Evolutionary conservation across 139 green algal species (phyloP).

Genomic region (Auxenochlorella protothecoides): DNA sequence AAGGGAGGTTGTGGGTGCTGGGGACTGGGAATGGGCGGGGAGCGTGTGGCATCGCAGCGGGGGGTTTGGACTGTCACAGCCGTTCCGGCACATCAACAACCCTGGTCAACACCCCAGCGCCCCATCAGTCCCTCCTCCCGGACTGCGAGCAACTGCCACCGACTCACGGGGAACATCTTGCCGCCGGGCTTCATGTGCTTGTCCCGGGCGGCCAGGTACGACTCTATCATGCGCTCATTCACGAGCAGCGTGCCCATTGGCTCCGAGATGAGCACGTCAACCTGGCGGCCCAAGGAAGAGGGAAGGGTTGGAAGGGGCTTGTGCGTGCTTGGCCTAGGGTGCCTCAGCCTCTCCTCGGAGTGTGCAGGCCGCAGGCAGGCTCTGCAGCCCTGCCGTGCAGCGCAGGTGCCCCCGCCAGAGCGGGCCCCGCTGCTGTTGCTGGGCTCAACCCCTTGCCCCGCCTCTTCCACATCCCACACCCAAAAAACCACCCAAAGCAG

Average conservation of each 20-base stretch:
- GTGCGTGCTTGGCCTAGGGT: neutral
- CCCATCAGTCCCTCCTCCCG: neutral
- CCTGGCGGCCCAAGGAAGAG: neutral
- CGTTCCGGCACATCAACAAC: conserved; percentile 1
- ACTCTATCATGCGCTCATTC: conserved; percentile 96
- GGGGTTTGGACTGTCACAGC: neutral
- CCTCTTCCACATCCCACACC: too few species aligned
- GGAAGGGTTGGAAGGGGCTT: neutral
- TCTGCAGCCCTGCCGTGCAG: neutral
- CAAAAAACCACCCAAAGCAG: too few species aligned
- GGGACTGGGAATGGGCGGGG: neutral
- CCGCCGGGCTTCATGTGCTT: conserved; percentile 81
- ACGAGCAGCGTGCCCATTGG: conserved; percentile 92
- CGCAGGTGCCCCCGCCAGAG: neutral
- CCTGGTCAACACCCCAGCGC: conserved; percentile 1
- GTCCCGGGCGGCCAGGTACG: conserved; percentile 82
- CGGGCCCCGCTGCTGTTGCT: too few species aligned
- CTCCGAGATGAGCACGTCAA: conserved; percentile 50
- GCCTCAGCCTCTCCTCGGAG: too few species aligned
- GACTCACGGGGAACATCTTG: conserved; percentile 79
- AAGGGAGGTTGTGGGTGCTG: neutral
- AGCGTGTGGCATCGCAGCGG: neutral
- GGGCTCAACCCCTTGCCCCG: too few species aligned
- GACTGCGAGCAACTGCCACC: neutral
- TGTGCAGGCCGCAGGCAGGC: neutral